phyloP scores from a whole-genome alignment of 345 rosid genomes.

The Eucalyptus coolabah region DNA sequence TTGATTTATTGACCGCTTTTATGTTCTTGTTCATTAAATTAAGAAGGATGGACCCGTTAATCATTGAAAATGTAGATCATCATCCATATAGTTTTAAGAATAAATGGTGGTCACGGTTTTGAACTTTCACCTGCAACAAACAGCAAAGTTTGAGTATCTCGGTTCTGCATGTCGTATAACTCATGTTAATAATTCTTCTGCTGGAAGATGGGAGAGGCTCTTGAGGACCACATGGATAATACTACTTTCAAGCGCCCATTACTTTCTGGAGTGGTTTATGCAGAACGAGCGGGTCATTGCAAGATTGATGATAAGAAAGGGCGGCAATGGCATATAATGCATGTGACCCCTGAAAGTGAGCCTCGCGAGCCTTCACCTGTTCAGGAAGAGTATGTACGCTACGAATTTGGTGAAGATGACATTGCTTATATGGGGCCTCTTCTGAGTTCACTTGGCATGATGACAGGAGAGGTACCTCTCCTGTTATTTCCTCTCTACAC shows the following conservation, averaged over 20 bases:
- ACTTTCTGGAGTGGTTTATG: neutral
- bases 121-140: accelerated
- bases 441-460: neutral
- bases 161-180: neutral
- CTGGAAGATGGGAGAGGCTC: neutral
- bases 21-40: neutral
- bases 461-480: neutral
- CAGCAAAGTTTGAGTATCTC: neutral
- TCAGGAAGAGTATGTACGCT: too few species aligned
- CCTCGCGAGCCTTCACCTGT: neutral
- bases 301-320: neutral
- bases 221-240: accelerated
- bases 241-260: neutral
- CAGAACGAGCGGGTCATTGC: neutral
- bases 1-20: neutral
- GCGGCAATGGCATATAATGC: accelerated
- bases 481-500: neutral
- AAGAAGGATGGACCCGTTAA: neutral
- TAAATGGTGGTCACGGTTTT: accelerated
- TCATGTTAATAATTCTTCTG: neutral
- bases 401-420: too few species aligned
- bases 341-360: neutral
- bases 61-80: neutral
- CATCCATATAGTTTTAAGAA: neutral
- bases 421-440: neutral